phyloP scores from a whole-genome alignment of 2,329 filamentous ascomycete genomes.

The Hymenotorrendiella dingleyae region DNA sequence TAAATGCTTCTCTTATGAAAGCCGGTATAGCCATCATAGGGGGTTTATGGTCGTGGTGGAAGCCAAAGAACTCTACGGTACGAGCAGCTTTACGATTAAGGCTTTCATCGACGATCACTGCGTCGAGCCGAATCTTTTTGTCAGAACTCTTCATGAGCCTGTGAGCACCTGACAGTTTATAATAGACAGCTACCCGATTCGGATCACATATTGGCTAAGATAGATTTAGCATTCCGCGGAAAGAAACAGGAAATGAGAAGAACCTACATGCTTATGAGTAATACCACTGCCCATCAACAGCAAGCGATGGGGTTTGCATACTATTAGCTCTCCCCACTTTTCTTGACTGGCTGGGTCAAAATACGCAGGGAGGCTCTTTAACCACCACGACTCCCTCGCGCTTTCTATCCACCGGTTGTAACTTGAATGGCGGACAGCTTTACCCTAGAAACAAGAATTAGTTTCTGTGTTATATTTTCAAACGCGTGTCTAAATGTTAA shows the following conservation, averaged over 20 bases:
- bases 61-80: slow-evolving; percentile 70
- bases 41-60: slow-evolving; percentile 65
- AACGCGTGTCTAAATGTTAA: too few species aligned
- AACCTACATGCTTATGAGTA: slow-evolving; percentile 79
- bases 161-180: slow-evolving; percentile 53
- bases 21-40: slow-evolving; percentile 51
- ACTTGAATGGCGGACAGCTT: slow-evolving; percentile 83
- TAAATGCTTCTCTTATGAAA: slow-evolving; percentile 58
- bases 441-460: slow-evolving; percentile 41
- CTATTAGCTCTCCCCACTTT: slow-evolving; percentile 66
- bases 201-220: slow-evolving; percentile 74
- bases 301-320: slow-evolving; percentile 59
- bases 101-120: slow-evolving; percentile 67
- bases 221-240: neutral
- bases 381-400: slow-evolving; percentile 71
- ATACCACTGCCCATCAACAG: slow-evolving; percentile 76
- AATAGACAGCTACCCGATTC: slow-evolving; percentile 76
- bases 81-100: slow-evolving; percentile 68
- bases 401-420: slow-evolving; percentile 83
- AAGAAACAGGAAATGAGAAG: neutral
- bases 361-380: slow-evolving; percentile 60
- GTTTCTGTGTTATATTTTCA: too few species aligned
- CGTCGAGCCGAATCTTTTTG: slow-evolving; percentile 55
- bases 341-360: slow-evolving; percentile 54
- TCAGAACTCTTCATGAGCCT: slow-evolving; percentile 34